Evolutionary conservation across 2,329 filamentous ascomycete species (phyloP).

Genomic region (Fusarium sororula): DNA sequence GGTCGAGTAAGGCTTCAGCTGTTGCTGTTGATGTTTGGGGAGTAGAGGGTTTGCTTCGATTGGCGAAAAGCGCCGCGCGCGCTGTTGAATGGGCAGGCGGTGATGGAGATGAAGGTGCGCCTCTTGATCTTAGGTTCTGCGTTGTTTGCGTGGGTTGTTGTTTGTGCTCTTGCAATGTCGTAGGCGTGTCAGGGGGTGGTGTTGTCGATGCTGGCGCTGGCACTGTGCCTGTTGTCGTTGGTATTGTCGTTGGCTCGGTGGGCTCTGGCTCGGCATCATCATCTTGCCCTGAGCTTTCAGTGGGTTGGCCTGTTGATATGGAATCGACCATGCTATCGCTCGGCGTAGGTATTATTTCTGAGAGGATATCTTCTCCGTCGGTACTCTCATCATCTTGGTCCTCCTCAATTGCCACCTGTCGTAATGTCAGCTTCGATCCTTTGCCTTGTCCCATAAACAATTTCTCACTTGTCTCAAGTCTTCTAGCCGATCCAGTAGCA

Average conservation of each 20-base stretch:
- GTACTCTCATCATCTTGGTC: constrained; percentile 54
- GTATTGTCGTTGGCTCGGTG: constrained; percentile 50
- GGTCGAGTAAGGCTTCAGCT: constrained; percentile 77
- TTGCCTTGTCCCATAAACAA: neutral
- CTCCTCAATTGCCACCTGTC: constrained; percentile 47
- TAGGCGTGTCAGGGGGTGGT: constrained; percentile 21
- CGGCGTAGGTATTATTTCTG: constrained; percentile 63
- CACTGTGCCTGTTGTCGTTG: constrained; percentile 10
- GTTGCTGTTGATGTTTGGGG: constrained; percentile 58
- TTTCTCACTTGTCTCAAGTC: constrained; percentile 70
- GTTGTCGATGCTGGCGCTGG: constrained; percentile 11
- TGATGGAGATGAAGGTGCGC: constrained; percentile 31
- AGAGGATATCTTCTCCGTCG: constrained; percentile 67
- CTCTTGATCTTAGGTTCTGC: constrained; percentile 49
- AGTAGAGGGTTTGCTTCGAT: constrained; percentile 48
- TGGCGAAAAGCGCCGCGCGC: constrained; percentile 57
- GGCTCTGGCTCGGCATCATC: constrained; percentile 55
- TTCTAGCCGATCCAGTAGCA: constrained; percentile 70
- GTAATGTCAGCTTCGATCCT: constrained; percentile 15
- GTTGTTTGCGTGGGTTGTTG: constrained; percentile 46
- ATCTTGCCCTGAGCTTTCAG: constrained; percentile 33
- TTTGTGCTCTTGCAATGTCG: constrained; percentile 2
- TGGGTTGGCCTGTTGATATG: constrained; percentile 41
- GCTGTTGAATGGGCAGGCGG: constrained; percentile 47
- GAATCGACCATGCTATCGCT: constrained; percentile 61